These are phyloP conservation scores for Eustoma russellianum DNA, from an alignment of 257 asterid genomes.

Conservation along the genomic window DNA sequence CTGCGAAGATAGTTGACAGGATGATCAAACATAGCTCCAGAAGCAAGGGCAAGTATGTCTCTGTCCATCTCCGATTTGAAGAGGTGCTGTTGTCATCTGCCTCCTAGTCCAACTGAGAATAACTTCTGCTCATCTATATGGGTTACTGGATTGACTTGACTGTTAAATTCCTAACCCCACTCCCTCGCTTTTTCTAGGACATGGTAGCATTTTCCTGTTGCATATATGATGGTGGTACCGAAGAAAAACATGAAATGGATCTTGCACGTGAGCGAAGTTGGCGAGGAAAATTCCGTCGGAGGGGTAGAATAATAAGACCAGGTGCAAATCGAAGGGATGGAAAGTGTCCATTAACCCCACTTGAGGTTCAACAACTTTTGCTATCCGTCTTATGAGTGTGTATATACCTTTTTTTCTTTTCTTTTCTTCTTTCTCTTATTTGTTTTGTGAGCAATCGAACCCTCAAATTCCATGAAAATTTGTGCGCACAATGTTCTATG, in stretches of 20 bases:
- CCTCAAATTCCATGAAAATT: too few relatives aligned
- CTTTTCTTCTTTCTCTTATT: too few relatives aligned
- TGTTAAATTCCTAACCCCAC: background rate
- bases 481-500: too few relatives aligned
- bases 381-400: too few relatives aligned
- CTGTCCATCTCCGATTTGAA: slow-evolving; percentile 95
- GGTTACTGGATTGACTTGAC: background rate
- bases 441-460: too few relatives aligned
- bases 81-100: slow-evolving; percentile 49
- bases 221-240: slow-evolving; percentile 89
- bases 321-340: slow-evolving; percentile 95
- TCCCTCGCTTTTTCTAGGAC: slow-evolving; percentile 41
- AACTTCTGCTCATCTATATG: background rate
- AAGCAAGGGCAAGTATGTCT: slow-evolving; percentile 72
- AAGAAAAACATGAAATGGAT: slow-evolving; percentile 93
- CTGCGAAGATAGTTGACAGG: slow-evolving; percentile 94
- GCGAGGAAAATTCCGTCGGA: slow-evolving; percentile 91
- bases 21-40: slow-evolving; percentile 71
- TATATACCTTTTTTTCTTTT: too few relatives aligned
- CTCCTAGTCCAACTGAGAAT: slow-evolving; percentile 2
- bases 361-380: slow-evolving; percentile 43
- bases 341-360: slow-evolving; percentile 91
- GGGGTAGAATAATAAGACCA: slow-evolving; percentile 89
- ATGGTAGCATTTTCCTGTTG: slow-evolving; percentile 99
- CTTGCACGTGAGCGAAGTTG: slow-evolving; percentile 96